These are phyloP conservation scores for Myxozyma nipponensis DNA, from an alignment of 805 yeast genomes.

Conservation along the genomic window DNA sequence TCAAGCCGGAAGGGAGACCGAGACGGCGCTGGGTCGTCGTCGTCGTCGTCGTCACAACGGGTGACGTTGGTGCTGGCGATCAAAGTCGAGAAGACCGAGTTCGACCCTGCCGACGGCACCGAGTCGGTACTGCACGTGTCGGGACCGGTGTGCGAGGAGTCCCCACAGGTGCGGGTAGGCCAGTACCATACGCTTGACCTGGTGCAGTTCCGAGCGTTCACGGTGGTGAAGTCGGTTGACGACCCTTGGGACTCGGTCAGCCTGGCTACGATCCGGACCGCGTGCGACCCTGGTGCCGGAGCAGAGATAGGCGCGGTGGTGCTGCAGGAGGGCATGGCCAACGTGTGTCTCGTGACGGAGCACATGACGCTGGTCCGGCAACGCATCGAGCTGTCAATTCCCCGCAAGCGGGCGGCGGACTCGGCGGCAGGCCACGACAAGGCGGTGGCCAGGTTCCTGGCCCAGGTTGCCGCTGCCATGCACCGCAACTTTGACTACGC, in stretches of 20 bases:
- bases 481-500: constrained; percentile 63
- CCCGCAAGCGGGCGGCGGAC: constrained; percentile 79
- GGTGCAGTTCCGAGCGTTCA: constrained; percentile 63
- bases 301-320: constrained; percentile 95
- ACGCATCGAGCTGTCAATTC: constrained; percentile 78
- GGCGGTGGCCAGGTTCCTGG: constrained; percentile 58
- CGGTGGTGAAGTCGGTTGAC: constrained; percentile 50
- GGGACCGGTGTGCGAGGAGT: constrained; percentile 65
- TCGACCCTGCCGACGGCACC: constrained; percentile 65
- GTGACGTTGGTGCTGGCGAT: constrained; percentile 61
- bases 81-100: constrained; percentile 65
- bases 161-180: constrained; percentile 75
- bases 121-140: constrained; percentile 59
- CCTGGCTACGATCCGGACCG: constrained; percentile 57
- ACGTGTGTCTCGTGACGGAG: constrained; percentile 82
- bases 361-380: constrained; percentile 78
- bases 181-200: constrained; percentile 85
- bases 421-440: constrained; percentile 70
- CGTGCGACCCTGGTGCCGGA: constrained; percentile 69
- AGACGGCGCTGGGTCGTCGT: constrained; percentile 32
- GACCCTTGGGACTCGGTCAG: constrained; percentile 76
- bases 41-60: constrained; percentile 42
- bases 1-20: constrained; percentile 1
- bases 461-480: constrained; percentile 58
- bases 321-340: constrained; percentile 86